Conservation (phyloP, 208 protist genomes). For the Trypanosoma boissoni region DNA sequence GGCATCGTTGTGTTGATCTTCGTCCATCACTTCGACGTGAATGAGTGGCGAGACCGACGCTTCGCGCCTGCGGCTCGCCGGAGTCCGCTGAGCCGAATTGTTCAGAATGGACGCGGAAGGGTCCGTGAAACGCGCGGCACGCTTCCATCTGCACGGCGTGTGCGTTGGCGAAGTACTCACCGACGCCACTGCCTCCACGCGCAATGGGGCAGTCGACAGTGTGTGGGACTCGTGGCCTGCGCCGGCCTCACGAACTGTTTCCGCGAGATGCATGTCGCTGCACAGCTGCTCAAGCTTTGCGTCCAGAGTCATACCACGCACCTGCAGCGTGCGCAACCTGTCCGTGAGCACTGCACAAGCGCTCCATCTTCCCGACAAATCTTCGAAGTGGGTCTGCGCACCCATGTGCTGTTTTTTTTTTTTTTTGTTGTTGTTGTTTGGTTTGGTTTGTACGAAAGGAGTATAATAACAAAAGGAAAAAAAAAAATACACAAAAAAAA, state of each 20-base stretch:
- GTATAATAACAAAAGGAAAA: slow-evolving; percentile 4
- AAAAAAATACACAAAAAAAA: neutral
- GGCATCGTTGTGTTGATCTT: neutral
- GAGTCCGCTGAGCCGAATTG: neutral
- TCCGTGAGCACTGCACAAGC: slow-evolving; percentile 13
- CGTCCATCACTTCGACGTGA: slow-evolving; percentile 2
- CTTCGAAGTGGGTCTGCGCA: no score
- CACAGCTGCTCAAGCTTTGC: neutral
- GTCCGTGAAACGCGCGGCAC: neutral
- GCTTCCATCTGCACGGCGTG: neutral
- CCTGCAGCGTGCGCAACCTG: neutral
- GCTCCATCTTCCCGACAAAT: neutral
- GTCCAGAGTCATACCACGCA: slow-evolving; percentile 8
- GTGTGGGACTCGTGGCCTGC: neutral
- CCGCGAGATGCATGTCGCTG: neutral
- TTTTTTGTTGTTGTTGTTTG: no score
- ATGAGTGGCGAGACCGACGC: neutral
- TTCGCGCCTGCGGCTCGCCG: neutral
- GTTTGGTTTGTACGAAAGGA: neutral
- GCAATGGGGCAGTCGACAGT: neutral
- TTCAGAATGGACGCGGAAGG: neutral
- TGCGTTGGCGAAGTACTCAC: neutral
- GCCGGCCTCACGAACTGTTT: neutral
- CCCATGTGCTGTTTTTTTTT: no score
- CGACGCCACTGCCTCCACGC: neutral